phyloP scores from a whole-genome alignment of 139 green algal species.

The Tetradesmus lagerheimii region DNA sequence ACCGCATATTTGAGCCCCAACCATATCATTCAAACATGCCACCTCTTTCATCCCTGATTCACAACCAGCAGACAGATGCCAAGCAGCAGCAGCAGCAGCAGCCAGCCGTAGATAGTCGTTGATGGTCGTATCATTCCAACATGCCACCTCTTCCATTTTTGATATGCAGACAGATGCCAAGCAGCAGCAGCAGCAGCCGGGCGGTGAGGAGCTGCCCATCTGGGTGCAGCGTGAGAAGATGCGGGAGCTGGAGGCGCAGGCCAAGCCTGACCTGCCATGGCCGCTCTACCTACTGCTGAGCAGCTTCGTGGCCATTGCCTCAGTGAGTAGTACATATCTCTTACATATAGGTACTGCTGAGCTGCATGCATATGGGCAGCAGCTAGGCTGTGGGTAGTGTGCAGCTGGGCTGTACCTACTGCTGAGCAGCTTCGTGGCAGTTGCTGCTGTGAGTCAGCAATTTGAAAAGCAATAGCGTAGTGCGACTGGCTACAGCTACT shows the following conservation, averaged over 20 bases:
- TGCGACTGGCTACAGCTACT: too few relatives aligned
- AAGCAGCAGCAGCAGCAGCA: conserved; percentile 25
- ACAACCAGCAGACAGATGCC: background rate
- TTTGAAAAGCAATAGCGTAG: too few relatives aligned
- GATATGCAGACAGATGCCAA: background rate
- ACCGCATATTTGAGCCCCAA: too few relatives aligned
- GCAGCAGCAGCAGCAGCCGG: conserved; percentile 45
- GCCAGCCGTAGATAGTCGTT: too few relatives aligned
- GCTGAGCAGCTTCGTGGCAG: too few relatives aligned
- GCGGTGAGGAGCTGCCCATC: conserved; percentile 72
- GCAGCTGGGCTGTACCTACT: too few relatives aligned
- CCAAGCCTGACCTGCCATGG: conserved; percentile 74
- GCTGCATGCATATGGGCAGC: background rate
- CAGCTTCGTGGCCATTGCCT: conserved; percentile 84
- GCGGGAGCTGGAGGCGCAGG: conserved; percentile 67
- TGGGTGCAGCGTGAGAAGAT: conserved; percentile 87
- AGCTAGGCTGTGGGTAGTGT: too few relatives aligned
- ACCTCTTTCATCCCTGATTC: too few relatives aligned
- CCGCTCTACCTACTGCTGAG: conserved; percentile 81
- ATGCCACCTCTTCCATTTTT: too few relatives aligned
- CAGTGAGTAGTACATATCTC: conserved; percentile 55
- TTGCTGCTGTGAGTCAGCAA: too few relatives aligned
- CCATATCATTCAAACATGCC: too few relatives aligned
- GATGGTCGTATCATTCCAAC: too few relatives aligned
- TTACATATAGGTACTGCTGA: background rate